Evolutionary conservation across 2,329 filamentous ascomycete genomes (phyloP), one percentile per base, ranked within the genome.

Genomic region (Penicillium sp.): DNA sequence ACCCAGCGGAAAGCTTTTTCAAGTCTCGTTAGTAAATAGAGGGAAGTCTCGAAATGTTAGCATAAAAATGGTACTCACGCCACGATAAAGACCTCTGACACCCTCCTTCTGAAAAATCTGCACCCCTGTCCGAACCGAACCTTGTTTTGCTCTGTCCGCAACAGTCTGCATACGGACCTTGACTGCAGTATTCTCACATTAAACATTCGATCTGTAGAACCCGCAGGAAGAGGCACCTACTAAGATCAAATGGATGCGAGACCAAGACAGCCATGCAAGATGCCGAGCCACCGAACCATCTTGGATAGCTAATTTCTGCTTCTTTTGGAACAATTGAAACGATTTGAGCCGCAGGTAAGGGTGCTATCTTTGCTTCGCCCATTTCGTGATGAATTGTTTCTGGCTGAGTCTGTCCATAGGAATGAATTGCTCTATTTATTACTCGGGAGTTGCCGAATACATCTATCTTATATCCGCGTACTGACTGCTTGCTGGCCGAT

Each of bases 221-320:
- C 39, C n/a, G 10, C 22, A 15, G 14, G n/a, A 7, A 10, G n/a
- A 5, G 8, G 11, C 12, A 25, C 66, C 49, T 58, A 68, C 68
- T 62, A 17, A 69, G 42, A 54, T 71, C 65, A 58, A 70, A 61
- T 14, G 66, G 67, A 57, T 70, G 69, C 3, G 69, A 70, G 28
- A 71, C 61, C 52, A 65, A 55, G 8, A 68, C 67, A 12, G 67
- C 69, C 64, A 69, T 69, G 38, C 67, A 70, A 55, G 69, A 71
- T n/a, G 69, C 68, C n/a, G 68, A 71, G 5, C 61, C 64, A 17
- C 64, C 64, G 20, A 65, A 67, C 64, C 64, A 67, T 54, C 62
- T 62, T 2, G 63, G 63, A 15, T 67, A 67, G 25, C 6, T 58
- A 1, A 64, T 12, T 22, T 61, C 55, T 12, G 42, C 42, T 15